phyloP scores from a whole-genome alignment of 805 yeast genomes.

The Cephaloascus fragrans region DNA sequence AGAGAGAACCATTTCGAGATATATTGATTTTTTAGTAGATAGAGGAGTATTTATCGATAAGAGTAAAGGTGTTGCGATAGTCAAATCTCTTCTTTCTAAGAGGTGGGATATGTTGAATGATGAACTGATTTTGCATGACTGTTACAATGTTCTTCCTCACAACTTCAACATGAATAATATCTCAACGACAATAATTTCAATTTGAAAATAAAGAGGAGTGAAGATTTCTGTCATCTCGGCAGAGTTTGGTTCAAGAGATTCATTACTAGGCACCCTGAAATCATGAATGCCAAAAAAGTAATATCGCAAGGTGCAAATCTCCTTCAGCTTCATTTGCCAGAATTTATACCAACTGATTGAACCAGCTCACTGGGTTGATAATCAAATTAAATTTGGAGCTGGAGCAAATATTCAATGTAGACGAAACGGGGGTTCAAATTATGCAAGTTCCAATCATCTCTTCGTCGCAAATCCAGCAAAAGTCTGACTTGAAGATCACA shows the following conservation, averaged over 20 bases:
- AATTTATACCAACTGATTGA: neutral
- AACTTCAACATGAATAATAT: too few relatives aligned
- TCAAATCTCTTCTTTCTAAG: too few relatives aligned
- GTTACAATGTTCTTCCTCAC: too few relatives aligned
- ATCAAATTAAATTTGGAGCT: neutral
- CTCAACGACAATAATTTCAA: too few relatives aligned
- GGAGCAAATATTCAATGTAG: neutral
- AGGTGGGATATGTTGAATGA: neutral
- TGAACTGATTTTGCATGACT: too few relatives aligned
- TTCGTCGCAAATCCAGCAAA: too few relatives aligned
- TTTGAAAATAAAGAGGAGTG: neutral
- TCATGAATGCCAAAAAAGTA: neutral
- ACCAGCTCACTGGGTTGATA: neutral
- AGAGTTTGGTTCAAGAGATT: neutral
- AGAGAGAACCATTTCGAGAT: neutral
- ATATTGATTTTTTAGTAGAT: neutral
- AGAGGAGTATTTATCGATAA: neutral
- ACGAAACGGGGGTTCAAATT: neutral
- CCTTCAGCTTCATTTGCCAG: neutral
- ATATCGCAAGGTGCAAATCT: neutral
- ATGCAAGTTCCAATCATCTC: too few relatives aligned
- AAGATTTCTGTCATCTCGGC: neutral
- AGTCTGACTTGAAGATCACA: neutral
- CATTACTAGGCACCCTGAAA: neutral
- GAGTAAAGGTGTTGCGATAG: neutral